Base-by-base conservation (phyloP, 345 rosid genomes). In the Gynandropsis gynandra region DNA sequence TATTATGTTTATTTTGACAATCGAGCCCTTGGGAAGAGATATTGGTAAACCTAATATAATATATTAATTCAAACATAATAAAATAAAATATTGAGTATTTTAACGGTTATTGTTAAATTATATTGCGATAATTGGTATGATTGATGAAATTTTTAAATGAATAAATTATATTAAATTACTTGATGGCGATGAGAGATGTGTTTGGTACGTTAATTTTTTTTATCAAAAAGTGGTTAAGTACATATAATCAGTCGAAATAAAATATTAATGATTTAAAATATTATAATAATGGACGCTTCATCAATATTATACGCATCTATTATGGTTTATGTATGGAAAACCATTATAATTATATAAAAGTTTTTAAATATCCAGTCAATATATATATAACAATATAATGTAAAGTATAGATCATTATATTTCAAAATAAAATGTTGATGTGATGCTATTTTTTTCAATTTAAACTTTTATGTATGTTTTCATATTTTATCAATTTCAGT, bases 101-200 rank as follows among this genome's bases (percentile, higher is more conserved):
- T 15, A 58, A 19, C 64, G 52, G 18, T 47, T 27, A 43, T 52
- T 50, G 58, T 50, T 24, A 57, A 18, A 50, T 52, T 52, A 58
- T 34, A 45, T 59, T 65, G 60, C 56, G 58, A 65, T 52, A 59
- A 54, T 34, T 33, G 47, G 55, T 64, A 65, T 59, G 16, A 52
- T 52, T 45, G 42, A 52, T 32, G 5, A 5, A 24, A 2, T 24
- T 24, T 24, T 24, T 24, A 24, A 24, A 24, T 24, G 29, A 5
- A 2, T 34, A 33, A 44, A n/a, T 40, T 13, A 16, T 44, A 21
- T 33, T 43, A 42, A 63, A 42, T 56, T 17, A 50, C 13, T 50
- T 27, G 48, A 24, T 64, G 58, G 58, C 42, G 50, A n/a, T 16
- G 27, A 64, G 58, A 50, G 55, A 24, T 5, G 29, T 24, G 2